Evolutionary conservation across 2,329 filamentous ascomycete genomes (phyloP).

Genomic region (Blastomyces percursus): DNA sequence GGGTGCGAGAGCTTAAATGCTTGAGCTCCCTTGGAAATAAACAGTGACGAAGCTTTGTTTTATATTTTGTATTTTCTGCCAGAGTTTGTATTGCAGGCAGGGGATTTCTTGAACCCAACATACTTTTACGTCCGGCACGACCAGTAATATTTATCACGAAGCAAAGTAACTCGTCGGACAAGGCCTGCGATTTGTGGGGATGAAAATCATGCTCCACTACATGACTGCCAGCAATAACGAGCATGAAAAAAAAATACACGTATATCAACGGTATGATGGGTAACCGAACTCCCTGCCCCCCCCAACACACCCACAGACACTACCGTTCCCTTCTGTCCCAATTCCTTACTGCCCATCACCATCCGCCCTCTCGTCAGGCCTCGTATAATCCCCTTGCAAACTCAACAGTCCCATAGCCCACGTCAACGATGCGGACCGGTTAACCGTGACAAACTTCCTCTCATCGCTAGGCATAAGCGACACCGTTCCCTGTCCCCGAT

Average conservation of each 20-base stretch:
- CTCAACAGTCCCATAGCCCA: slow-evolving; percentile 70
- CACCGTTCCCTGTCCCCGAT: slow-evolving; percentile 16
- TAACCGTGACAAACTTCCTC: slow-evolving; percentile 49
- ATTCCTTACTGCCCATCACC: not conserved
- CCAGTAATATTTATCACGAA: not conserved
- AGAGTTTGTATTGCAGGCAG: not conserved
- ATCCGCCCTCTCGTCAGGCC: not conserved
- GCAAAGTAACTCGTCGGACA: not conserved
- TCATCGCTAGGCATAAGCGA: slow-evolving; percentile 23
- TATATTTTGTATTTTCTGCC: not conserved
- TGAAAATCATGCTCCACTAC: not conserved
- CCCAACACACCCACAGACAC: too few species aligned
- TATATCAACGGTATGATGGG: not conserved
- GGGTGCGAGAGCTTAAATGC: not conserved
- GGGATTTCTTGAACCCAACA: too few species aligned
- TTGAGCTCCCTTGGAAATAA: not conserved
- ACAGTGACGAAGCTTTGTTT: not conserved
- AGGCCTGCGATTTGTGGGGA: not conserved
- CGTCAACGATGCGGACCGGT: slow-evolving; percentile 52
- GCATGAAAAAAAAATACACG: not conserved
- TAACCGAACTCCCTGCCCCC: not conserved
- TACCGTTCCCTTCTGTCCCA: too few species aligned
- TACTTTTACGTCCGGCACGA: not conserved
- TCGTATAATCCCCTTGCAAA: slow-evolving; percentile 55
- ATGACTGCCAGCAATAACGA: not conserved